Conservation (phyloP, 495 filamentous ascomycete species). For the Xylaria bambusicola region DNA sequence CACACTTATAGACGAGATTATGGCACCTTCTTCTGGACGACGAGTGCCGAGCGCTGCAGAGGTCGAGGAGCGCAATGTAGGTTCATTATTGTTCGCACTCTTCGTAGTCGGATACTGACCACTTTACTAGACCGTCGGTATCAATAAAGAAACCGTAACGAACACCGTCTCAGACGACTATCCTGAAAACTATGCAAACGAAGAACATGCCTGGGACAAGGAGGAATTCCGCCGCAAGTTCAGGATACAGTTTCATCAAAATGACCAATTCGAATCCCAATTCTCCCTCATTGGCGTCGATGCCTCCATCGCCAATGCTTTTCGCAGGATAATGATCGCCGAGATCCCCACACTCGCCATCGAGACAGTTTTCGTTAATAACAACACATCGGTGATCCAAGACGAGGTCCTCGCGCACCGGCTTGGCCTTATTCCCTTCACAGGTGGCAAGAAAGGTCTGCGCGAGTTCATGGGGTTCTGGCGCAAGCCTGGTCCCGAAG, state of each 20-base stretch:
- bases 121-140: constrained; percentile 70
- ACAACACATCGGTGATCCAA: constrained; percentile 96
- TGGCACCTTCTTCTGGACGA: constrained; percentile 43
- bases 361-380: constrained; percentile 83
- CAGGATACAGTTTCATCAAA: constrained; percentile 78
- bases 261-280: constrained; percentile 68
- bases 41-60: constrained; percentile 41
- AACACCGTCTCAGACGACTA: constrained; percentile 87
- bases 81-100: neutral
- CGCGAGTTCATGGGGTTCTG: constrained; percentile 75
- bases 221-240: constrained; percentile 69
- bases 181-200: constrained; percentile 85
- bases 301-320: constrained; percentile 93
- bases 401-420: constrained; percentile 93
- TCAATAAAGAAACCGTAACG: constrained; percentile 85
- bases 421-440: constrained; percentile 87
- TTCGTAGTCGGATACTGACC: constrained; percentile 8
- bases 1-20: constrained; percentile 23
- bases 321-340: constrained; percentile 93
- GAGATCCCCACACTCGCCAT: constrained; percentile 95
- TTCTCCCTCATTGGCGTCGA: constrained; percentile 93
- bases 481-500: constrained; percentile 48
- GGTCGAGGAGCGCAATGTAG: constrained; percentile 44
- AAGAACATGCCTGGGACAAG: constrained; percentile 87
- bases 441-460: constrained; percentile 72